Evolutionary conservation across 192 early-diverging fungal genomes (phyloP).

Genomic region (Funneliformis mosseae): DNA sequence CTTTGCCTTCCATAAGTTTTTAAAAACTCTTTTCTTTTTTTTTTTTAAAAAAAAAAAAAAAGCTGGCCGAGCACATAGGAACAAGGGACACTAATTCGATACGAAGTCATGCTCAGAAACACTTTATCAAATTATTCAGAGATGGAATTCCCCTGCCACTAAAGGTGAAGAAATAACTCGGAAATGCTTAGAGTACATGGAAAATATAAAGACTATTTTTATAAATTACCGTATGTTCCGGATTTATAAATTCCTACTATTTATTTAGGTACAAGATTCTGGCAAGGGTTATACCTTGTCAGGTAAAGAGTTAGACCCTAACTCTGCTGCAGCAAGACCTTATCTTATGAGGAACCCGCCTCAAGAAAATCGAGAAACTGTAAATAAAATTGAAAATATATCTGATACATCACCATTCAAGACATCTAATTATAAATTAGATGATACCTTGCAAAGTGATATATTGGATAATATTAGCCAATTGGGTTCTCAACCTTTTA

Average conservation of each 20-base stretch:
- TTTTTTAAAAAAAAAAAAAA: not conserved
- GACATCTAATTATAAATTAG: not conserved
- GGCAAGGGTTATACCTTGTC: constrained; percentile 82
- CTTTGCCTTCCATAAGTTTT: not conserved
- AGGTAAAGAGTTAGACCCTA: constrained; percentile 86
- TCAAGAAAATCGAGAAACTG: not conserved
- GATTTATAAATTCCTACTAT: constrained; percentile 28
- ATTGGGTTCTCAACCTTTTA: not conserved
- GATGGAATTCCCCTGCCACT: constrained; percentile 80
- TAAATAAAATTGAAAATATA: not conserved
- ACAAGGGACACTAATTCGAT: constrained; percentile 85
- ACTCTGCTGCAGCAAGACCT: constrained; percentile 81
- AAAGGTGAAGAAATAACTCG: constrained; percentile 80
- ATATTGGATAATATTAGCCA: not conserved
- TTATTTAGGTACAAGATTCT: constrained; percentile 47
- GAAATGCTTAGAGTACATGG: constrained; percentile 56
- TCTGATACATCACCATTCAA: not conserved
- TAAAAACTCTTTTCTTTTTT: not conserved
- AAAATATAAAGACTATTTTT: constrained; percentile 30
- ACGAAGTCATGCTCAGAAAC: constrained; percentile 88
- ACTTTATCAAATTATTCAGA: constrained; percentile 88
- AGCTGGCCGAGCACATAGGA: constrained; percentile 71
- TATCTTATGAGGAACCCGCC: constrained; percentile 47
- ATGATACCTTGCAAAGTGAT: not conserved
- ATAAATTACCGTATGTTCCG: constrained; percentile 10